phyloP scores from a whole-genome alignment of 257 asterid species.

The Ilex aquifolium region DNA sequence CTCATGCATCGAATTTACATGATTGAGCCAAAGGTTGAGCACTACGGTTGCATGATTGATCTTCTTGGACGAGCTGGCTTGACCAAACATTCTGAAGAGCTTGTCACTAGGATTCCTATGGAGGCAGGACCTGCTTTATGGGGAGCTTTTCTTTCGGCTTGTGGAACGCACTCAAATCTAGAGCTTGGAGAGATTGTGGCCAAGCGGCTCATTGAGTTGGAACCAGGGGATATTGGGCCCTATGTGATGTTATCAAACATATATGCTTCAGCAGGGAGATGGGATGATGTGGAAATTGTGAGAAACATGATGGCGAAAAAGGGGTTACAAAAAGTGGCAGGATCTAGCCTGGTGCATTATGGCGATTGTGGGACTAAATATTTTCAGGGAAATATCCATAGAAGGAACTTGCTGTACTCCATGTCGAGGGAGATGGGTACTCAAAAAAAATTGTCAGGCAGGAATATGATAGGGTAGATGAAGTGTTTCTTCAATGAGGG shows the following conservation, averaged over 20 bases:
- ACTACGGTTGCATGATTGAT: slow-evolving; percentile 40
- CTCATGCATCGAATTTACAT: slow-evolving; percentile 25
- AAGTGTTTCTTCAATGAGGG: no score
- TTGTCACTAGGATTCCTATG: slow-evolving; percentile 13
- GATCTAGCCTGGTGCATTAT: slow-evolving; percentile 18
- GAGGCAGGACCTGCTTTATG: slow-evolving; percentile 16
- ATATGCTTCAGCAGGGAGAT: slow-evolving; percentile 30
- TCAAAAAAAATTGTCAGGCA: slow-evolving; percentile 18
- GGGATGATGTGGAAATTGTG: slow-evolving; percentile 30
- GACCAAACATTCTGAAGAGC: slow-evolving; percentile 24
- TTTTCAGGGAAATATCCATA: slow-evolving; percentile 12
- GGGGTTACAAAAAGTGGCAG: slow-evolving; percentile 17
- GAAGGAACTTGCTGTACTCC: slow-evolving; percentile 24
- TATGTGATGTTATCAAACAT: slow-evolving; percentile 30
- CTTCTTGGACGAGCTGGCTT: slow-evolving; percentile 31
- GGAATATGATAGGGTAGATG: not conserved
- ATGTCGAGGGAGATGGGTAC: slow-evolving; percentile 27
- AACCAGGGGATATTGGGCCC: slow-evolving; percentile 30
- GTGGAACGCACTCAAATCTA: slow-evolving; percentile 24
- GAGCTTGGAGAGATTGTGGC: slow-evolving; percentile 34
- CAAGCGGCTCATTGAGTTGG: slow-evolving; percentile 20
- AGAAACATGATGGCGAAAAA: slow-evolving; percentile 25
- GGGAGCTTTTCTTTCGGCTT: slow-evolving; percentile 31
- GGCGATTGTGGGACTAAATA: slow-evolving; percentile 6
- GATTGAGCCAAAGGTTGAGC: slow-evolving; percentile 32